Base-by-base conservation (phyloP, 306 rosid genomes). In the Canavalia gladiata region DNA sequence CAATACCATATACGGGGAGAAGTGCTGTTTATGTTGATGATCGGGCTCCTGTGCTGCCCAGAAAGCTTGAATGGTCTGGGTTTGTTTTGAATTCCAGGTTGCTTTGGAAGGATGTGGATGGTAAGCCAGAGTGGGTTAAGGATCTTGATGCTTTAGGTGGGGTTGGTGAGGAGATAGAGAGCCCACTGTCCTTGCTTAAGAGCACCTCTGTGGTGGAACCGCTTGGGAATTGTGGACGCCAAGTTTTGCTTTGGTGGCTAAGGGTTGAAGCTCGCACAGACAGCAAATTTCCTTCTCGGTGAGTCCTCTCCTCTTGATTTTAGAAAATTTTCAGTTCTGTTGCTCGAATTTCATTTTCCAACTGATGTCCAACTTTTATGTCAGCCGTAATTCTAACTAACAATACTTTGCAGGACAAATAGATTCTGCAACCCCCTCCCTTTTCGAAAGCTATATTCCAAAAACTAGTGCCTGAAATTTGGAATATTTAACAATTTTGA, bases 241-340 rank as follows among this genome's bases (percentile, higher is more conserved):
- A 94, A 74, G 91, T 92, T 81, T 84, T 96, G 85, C 89, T 96
- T 35, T 96, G 98, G 98, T 96, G 98, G 99, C 84, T 96, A 52
- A 94, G 99, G 10, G 99, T 94, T 84, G 98, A 96, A 92, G 99
- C 98, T 72, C 99, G 99, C 57, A 87, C 91, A 2, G 99, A 96
- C 84, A 96, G 99, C 91, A 96, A 92, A 87, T 96, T 96, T 73
- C 99, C 99, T 88, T 84, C 94, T 60, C 87, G 89, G 99, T 94
- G 55, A 82, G 89, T 84, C 79, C 25, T 83, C 79, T 66, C 65
- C 69, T 78, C 76, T 78, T 70, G 46, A 58, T 49, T 46, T 72
- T 65, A 0, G 25, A 68, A 18, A 60, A 5, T 35, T 76, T n/a
- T 64, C 42, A 29, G 62, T 25, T 57, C 1, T 68, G n/a, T 39